Evolutionary conservation across 139 green algal genomes (phyloP).

Genomic region (Pleodorina starrii): DNA sequence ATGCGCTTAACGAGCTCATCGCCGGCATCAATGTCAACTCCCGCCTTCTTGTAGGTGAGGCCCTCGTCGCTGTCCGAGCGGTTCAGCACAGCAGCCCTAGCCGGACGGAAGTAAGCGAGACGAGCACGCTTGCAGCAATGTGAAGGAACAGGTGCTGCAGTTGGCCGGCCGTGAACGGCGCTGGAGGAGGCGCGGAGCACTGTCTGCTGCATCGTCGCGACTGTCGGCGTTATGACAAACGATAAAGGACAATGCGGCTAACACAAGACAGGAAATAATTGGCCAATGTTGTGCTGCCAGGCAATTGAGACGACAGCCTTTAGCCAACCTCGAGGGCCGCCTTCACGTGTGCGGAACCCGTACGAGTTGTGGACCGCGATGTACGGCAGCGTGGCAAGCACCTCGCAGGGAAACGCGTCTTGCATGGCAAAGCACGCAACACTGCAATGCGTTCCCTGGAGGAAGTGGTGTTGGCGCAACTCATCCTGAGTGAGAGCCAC

Average conservation of each 20-base stretch:
- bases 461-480: too few relatives aligned
- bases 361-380: not conserved
- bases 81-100: constrained; percentile 35
- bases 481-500: too few relatives aligned
- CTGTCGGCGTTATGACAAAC: constrained; percentile 20
- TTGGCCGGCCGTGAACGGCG: not conserved
- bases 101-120: not conserved
- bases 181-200: constrained; percentile 8
- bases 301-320: too few relatives aligned
- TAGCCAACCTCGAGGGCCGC: too few relatives aligned
- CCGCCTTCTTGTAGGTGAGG: constrained; percentile 92
- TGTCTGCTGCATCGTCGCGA: constrained; percentile 46
- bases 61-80: constrained; percentile 43
- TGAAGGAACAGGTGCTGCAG: not conserved
- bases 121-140: constrained; percentile 8
- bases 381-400: constrained; percentile 1
- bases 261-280: not conserved
- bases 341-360: constrained; percentile 20
- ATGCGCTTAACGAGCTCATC: constrained; percentile 97
- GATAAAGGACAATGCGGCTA: not conserved
- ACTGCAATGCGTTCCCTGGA: too few relatives aligned
- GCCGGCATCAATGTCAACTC: constrained; percentile 98
- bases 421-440: not conserved
- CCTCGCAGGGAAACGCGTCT: too few relatives aligned
- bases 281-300: not conserved